These are phyloP conservation scores for Aspergillus luchuensis DNA, from an alignment of 2,329 filamentous ascomycete species.

Conservation along the genomic window DNA sequence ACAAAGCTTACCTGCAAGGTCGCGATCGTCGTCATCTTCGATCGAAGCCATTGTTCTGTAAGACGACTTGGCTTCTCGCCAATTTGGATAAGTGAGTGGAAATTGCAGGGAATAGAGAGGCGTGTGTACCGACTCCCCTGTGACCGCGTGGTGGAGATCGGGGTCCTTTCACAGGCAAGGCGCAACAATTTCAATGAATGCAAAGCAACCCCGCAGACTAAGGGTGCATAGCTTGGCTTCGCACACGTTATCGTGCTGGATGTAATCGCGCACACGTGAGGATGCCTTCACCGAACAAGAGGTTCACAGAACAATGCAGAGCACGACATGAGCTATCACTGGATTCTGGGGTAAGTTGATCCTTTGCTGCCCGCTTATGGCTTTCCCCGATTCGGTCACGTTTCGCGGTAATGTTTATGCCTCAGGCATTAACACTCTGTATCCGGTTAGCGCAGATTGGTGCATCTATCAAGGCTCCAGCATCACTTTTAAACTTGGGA, in stretches of 20 bases:
- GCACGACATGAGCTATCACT: background rate
- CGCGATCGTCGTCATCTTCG: conserved; percentile 47
- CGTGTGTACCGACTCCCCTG: background rate
- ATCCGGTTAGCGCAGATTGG: conserved; percentile 10
- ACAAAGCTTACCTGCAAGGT: conserved; percentile 39
- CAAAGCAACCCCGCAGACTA: background rate
- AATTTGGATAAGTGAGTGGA: background rate
- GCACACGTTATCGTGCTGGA: background rate
- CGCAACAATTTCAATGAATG: background rate
- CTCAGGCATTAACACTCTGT: conserved; percentile 13
- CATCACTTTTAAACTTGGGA: background rate
- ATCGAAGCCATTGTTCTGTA: conserved; percentile 34
- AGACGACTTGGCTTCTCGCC: background rate
- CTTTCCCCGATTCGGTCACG: conserved; percentile 22
- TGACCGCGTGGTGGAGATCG: background rate
- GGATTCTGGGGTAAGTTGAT: background rate
- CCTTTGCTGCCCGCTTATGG: background rate
- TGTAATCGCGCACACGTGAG: background rate
- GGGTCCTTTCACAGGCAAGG: background rate
- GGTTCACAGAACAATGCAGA: no score
- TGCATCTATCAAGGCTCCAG: no score
- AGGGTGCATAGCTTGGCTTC: background rate
- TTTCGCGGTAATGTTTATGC: conserved; percentile 15
- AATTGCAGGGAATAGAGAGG: no score
- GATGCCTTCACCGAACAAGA: background rate